Evolutionary conservation across 371 early-diverging fungal genomes (phyloP).

Genomic region (Coemansia sp.): DNA sequence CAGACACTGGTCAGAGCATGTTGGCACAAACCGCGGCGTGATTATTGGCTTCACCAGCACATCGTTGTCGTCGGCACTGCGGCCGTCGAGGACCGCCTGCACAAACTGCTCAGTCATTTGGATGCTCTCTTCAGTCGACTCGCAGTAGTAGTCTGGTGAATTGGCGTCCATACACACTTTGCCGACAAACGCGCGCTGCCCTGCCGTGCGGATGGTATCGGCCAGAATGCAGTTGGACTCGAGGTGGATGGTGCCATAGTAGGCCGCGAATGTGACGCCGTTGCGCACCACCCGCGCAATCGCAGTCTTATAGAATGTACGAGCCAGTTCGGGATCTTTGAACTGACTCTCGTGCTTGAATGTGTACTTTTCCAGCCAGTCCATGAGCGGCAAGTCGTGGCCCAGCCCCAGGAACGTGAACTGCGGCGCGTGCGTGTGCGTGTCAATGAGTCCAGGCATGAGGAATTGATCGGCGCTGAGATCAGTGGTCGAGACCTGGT

Average conservation of each 20-base stretch:
- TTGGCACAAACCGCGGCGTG: slow-evolving; percentile 89
- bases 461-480: slow-evolving; percentile 66
- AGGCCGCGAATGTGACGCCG: slow-evolving; percentile 87
- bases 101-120: slow-evolving; percentile 70
- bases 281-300: slow-evolving; percentile 68
- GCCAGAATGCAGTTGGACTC: slow-evolving; percentile 69
- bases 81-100: slow-evolving; percentile 53
- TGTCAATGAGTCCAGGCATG: slow-evolving; percentile 87
- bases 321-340: slow-evolving; percentile 62
- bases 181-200: slow-evolving; percentile 90
- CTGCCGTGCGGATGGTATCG: slow-evolving; percentile 64
- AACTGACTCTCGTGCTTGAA: slow-evolving; percentile 83
- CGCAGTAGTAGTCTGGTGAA: slow-evolving; percentile 72
- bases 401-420: slow-evolving; percentile 84
- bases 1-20: slow-evolving; percentile 72
- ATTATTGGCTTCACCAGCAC: slow-evolving; percentile 70
- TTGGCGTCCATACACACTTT: slow-evolving; percentile 95
- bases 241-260: slow-evolving; percentile 88
- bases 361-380: slow-evolving; percentile 83
- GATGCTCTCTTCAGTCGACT: slow-evolving; percentile 66
- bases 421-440: slow-evolving; percentile 96
- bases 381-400: slow-evolving; percentile 83
- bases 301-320: slow-evolving; percentile 61
- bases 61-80: slow-evolving; percentile 15
- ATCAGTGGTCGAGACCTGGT: slow-evolving; percentile 9